These are phyloP conservation scores for Colletotrichum chrysophilum DNA, from an alignment of 2,329 filamentous ascomycete genomes.

Conservation along the genomic window DNA sequence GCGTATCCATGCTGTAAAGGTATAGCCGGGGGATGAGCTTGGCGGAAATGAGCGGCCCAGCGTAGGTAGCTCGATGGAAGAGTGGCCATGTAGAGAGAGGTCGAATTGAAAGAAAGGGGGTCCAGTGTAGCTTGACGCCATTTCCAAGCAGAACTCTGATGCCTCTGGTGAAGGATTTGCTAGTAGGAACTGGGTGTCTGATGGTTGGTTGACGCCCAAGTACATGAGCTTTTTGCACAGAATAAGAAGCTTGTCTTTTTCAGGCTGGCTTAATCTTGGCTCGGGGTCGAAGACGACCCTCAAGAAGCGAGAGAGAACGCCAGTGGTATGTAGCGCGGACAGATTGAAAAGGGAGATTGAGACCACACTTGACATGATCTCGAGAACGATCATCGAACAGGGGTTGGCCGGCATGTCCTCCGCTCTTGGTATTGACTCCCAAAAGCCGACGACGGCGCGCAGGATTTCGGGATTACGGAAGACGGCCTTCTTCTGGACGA, in stretches of 20 bases:
- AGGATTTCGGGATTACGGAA: constrained; percentile 69
- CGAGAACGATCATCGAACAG: constrained; percentile 68
- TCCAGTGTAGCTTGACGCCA: constrained; percentile 75
- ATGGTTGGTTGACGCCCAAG: constrained; percentile 79
- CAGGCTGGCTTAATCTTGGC: constrained; percentile 55
- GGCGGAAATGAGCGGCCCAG: constrained; percentile 87
- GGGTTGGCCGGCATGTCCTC: constrained; percentile 49
- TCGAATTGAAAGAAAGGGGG: constrained; percentile 95
- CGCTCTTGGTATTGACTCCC: constrained; percentile 64
- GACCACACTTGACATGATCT: constrained; percentile 64
- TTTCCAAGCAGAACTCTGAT: constrained; percentile 74
- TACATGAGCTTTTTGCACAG: constrained; percentile 74
- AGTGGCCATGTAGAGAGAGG: constrained; percentile 83
- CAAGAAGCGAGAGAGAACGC: constrained; percentile 71
- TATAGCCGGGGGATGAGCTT: constrained; percentile 80
- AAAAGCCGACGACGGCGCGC: constrained; percentile 66
- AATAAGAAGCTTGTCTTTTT: constrained; percentile 65
- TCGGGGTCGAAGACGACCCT: constrained; percentile 62
- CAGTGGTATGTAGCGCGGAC: constrained; percentile 73
- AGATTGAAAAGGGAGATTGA: constrained; percentile 72
- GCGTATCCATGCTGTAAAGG: constrained; percentile 86
- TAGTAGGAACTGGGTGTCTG: constrained; percentile 80
- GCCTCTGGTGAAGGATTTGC: constrained; percentile 56
- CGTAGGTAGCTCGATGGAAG: constrained; percentile 88
- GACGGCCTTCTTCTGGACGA: constrained; percentile 55